These are phyloP conservation scores for Paracoccidioides brasiliensis DNA, from an alignment of 2,329 filamentous ascomycete species.

Conservation along the genomic window DNA sequence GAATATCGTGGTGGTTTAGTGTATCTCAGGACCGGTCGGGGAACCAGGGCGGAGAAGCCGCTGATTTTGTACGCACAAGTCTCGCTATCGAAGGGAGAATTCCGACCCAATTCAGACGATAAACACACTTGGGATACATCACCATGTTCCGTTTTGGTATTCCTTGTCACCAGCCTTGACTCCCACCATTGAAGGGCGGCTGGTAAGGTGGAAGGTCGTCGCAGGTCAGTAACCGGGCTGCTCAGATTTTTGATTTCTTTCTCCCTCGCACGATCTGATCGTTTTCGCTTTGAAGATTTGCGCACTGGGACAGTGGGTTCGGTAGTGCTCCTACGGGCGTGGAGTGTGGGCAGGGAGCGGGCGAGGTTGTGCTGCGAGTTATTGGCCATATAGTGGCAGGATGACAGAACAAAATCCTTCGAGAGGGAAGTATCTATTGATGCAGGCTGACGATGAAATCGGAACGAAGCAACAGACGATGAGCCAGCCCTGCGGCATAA, in stretches of 20 bases:
- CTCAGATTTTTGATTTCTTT: conserved; percentile 82
- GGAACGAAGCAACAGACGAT: conserved; percentile 4
- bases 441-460: conserved; percentile 12
- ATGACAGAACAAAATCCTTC: conserved; percentile 7
- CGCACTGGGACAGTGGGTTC: conserved; percentile 47
- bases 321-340: conserved; percentile 47
- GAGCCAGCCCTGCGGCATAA: conserved; percentile 1
- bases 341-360: conserved; percentile 33
- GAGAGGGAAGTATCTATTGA: conserved; percentile 13
- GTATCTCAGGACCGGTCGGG: conserved; percentile 70
- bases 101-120: neutral
- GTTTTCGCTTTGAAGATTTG: conserved; percentile 64
- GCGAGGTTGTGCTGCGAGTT: conserved; percentile 25
- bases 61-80: conserved; percentile 68
- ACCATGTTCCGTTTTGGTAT: conserved; percentile 20
- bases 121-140: neutral
- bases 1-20: conserved; percentile 50
- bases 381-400: conserved; percentile 11
- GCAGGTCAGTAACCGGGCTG: conserved; percentile 47
- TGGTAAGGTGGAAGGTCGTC: conserved; percentile 42
- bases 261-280: conserved; percentile 64
- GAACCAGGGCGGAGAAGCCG: conserved; percentile 65
- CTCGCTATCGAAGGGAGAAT: conserved; percentile 60
- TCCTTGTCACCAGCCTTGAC: conserved; percentile 52
- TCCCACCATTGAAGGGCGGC: conserved; percentile 46